These are phyloP conservation scores for Phaeosphaeria sp. DNA, from an alignment of 2,329 filamentous ascomycete species.

Conservation along the genomic window DNA sequence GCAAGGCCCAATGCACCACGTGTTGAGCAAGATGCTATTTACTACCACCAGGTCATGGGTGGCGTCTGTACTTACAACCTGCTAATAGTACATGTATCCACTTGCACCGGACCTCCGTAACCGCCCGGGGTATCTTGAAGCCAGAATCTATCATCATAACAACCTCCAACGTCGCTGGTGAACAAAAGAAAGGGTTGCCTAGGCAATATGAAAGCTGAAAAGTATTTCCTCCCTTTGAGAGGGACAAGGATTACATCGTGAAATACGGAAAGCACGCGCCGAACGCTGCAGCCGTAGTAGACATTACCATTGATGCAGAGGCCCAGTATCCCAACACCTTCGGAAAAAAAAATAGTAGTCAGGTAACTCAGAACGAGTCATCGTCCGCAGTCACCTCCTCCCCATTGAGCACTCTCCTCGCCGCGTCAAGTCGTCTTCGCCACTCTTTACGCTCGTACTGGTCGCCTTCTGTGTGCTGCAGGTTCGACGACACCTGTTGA, in stretches of 20 bases:
- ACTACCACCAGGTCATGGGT: background rate
- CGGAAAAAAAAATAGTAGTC: slow-evolving; percentile 7
- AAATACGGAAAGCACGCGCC: slow-evolving; percentile 20
- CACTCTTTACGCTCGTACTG: slow-evolving; percentile 67
- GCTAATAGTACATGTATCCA: background rate
- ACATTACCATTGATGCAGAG: slow-evolving; percentile 32
- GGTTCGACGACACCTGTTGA: slow-evolving; percentile 58
- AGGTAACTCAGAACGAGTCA: slow-evolving; percentile 25
- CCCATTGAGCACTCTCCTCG: slow-evolving; percentile 75
- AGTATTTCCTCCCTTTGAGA: background rate
- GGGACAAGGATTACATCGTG: slow-evolving; percentile 2
- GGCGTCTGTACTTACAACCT: background rate
- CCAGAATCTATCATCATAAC: background rate
- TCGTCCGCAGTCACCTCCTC: slow-evolving; percentile 51
- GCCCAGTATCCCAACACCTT: background rate
- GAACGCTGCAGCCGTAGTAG: slow-evolving; percentile 33
- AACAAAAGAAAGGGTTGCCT: background rate
- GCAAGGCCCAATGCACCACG: background rate
- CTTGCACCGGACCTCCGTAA: background rate
- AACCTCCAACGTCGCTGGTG: background rate
- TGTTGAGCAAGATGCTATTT: background rate
- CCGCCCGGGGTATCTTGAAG: slow-evolving; percentile 1
- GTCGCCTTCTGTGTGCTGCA: slow-evolving; percentile 58
- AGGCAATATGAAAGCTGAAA: background rate
- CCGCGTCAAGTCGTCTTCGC: slow-evolving; percentile 75